These are phyloP conservation scores for Microbotryum scabiosae DNA, from an alignment of 1,284 basidiomycete species.

Conservation along the genomic window DNA sequence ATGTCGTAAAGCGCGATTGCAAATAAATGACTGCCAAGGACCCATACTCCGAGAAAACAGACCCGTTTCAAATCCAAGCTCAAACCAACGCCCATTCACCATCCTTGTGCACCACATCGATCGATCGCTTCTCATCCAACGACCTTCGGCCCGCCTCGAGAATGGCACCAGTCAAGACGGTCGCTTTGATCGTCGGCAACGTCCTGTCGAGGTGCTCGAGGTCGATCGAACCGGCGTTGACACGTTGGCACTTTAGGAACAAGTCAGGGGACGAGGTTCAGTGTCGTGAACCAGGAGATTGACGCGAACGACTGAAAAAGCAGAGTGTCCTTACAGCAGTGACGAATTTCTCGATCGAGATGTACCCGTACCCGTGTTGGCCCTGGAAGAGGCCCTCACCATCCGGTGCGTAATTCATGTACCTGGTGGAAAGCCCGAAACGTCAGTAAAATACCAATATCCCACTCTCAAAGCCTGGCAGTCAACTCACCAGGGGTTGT, in stretches of 20 bases:
- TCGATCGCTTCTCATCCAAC: constrained; percentile 73
- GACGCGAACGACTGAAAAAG: too few relatives aligned
- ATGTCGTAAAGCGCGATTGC: too few relatives aligned
- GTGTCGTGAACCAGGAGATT: too few relatives aligned
- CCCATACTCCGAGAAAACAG: too few relatives aligned
- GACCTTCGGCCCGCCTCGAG: constrained; percentile 80
- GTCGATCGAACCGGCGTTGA: constrained; percentile 60
- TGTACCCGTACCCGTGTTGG: constrained; percentile 78
- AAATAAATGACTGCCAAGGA: too few relatives aligned
- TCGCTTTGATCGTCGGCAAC: constrained; percentile 80
- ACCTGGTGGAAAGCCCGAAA: constrained; percentile 35
- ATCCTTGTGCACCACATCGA: constrained; percentile 60
- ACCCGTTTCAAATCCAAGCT: not conserved
- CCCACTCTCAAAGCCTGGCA: not conserved
- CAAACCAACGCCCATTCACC: constrained; percentile 63
- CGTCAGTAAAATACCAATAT: too few relatives aligned
- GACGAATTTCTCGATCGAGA: constrained; percentile 87
- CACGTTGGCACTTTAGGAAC: constrained; percentile 36
- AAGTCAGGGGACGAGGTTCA: not conserved
- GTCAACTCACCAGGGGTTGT: not conserved
- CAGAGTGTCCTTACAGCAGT: constrained; percentile 40
- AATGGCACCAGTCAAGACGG: constrained; percentile 82
- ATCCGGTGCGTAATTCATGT: constrained; percentile 89
- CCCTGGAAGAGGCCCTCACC: constrained; percentile 86
- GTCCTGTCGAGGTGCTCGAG: constrained; percentile 64